Conservation (phyloP, 192 early-diverging fungal genomes). For the Backusella morwellensis region DNA sequence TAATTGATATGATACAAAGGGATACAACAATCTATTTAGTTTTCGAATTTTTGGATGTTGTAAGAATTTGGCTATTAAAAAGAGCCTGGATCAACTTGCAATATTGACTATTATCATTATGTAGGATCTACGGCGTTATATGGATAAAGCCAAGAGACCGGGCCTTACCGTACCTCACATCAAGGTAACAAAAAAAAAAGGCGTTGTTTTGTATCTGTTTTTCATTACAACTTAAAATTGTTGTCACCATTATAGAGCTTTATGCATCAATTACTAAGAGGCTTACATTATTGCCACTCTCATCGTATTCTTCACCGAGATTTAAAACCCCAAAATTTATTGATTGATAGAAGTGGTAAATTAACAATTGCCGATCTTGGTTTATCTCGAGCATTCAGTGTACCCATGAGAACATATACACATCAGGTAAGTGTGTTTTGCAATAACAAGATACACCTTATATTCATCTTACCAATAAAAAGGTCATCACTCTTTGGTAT, state of each 20-base stretch:
- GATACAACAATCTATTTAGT: constrained; percentile 90
- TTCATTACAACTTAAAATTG: neutral
- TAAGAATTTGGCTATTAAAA: constrained; percentile 7
- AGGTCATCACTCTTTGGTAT: constrained; percentile 94
- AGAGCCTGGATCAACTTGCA: neutral
- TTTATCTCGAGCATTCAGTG: constrained; percentile 87
- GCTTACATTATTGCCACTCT: constrained; percentile 88
- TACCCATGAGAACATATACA: constrained; percentile 91
- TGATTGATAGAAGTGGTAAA: constrained; percentile 85
- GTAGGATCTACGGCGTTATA: constrained; percentile 37
- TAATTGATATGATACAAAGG: constrained; percentile 86
- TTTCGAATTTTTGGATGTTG: constrained; percentile 95
- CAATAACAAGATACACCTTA: neutral
- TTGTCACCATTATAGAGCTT: constrained; percentile 68
- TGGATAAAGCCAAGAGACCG: constrained; percentile 26
- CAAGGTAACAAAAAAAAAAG: constrained; percentile 7
- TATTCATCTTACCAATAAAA: neutral
- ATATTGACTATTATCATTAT: neutral
- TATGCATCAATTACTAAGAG: constrained; percentile 85
- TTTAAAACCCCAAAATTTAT: constrained; percentile 97
- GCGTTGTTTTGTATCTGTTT: neutral
- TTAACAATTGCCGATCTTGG: constrained; percentile 97
- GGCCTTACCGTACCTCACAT: constrained; percentile 30
- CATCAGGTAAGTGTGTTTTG: constrained; percentile 63
- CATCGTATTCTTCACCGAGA: constrained; percentile 95